These are phyloP conservation scores for Cetraspora pellucida DNA, from an alignment of 192 early-diverging fungal species.

Conservation along the genomic window DNA sequence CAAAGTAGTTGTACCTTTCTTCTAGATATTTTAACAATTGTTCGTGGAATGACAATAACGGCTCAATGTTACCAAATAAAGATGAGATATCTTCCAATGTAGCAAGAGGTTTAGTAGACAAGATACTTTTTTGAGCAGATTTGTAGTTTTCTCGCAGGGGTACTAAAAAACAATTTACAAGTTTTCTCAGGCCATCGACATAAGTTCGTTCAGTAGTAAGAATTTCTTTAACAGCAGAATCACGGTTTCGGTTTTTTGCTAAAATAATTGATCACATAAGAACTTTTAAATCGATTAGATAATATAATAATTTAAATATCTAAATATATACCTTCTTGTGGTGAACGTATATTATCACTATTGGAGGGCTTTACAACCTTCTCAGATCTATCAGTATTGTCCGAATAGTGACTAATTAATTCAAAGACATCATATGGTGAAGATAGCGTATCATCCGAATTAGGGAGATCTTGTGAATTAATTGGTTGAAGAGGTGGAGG, in stretches of 20 bases:
- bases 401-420: too few species aligned
- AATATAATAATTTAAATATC: too few species aligned
- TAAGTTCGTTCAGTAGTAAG: conserved; percentile 86
- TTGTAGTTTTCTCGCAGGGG: conserved; percentile 49
- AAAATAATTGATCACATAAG: too few species aligned
- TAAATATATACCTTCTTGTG: too few species aligned
- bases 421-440: too few species aligned
- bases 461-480: background rate
- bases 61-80: conserved; percentile 31
- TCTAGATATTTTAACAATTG: conserved; percentile 23
- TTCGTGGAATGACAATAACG: conserved; percentile 22
- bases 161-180: conserved; percentile 57
- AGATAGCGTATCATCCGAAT: background rate
- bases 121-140: conserved; percentile 18
- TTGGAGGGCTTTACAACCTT: too few species aligned
- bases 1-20: conserved; percentile 21
- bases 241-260: conserved; percentile 22
- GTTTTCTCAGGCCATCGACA: conserved; percentile 74
- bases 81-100: conserved; percentile 12
- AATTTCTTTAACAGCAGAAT: conserved; percentile 66
- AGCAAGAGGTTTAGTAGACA: conserved; percentile 24
- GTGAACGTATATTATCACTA: too few species aligned
- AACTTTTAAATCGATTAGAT: too few species aligned
- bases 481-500: background rate
- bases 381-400: too few species aligned